These are phyloP conservation scores for Lepidium sativum DNA, from an alignment of 345 rosid species.

Conservation along the genomic window DNA sequence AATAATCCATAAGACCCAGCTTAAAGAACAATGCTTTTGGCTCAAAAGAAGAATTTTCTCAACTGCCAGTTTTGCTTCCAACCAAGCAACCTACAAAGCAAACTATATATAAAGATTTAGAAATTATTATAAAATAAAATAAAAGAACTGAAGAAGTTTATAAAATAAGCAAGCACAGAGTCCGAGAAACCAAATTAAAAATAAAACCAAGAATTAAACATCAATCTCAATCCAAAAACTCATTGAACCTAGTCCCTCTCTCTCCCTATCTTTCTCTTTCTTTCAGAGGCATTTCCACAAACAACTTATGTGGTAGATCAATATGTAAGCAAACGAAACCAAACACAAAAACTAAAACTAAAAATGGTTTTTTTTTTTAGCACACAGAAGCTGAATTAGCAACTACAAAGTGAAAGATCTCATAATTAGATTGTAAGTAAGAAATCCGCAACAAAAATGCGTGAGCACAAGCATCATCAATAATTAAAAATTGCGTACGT, in stretches of 20 bases:
- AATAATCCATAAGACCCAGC: conserved; percentile 69
- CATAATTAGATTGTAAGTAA: conserved; percentile 41
- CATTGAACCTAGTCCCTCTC: conserved; percentile 61
- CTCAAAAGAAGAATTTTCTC: conserved; percentile 26
- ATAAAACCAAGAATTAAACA: conserved; percentile 45
- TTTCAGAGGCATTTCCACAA: conserved; percentile 16
- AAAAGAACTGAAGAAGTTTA: conserved; percentile 3
- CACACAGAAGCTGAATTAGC: conserved; percentile 26
- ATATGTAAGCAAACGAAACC: neutral
- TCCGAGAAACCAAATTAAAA: conserved; percentile 33
- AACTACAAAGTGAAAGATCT: conserved; percentile 36
- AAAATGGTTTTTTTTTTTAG: neutral
- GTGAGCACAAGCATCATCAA: neutral
- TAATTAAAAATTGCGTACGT: conserved; percentile 32
- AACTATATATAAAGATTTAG: conserved; percentile 12
- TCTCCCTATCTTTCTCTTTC: conserved; percentile 12
- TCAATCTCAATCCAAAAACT: conserved; percentile 64
- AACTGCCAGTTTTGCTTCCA: conserved; percentile 41
- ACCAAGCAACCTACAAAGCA: conserved; percentile 48
- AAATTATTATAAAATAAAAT: neutral
- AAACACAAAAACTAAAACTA: too few relatives aligned
- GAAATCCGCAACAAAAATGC: conserved; percentile 18
- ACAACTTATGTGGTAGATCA: conserved; percentile 25
- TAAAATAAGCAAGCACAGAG: conserved; percentile 41
- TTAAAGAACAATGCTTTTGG: conserved; percentile 31